Evolutionary conservation across 768 basidiomycete species (phyloP), one percentile per base, ranked within the genome.

Genomic region (Tylopilus plumbeoviolaceoides): DNA sequence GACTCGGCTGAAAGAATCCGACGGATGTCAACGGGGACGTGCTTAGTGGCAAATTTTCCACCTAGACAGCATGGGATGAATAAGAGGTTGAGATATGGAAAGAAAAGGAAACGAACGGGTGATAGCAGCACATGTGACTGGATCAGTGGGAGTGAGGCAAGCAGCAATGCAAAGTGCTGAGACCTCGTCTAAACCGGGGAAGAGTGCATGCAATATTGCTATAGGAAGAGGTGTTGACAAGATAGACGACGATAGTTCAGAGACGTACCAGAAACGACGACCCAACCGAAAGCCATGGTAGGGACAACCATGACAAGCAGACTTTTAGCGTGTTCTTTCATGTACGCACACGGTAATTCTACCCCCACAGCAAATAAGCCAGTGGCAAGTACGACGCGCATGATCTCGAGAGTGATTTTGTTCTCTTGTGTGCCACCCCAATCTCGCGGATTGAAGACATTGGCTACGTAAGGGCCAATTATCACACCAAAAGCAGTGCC

Each of bases 311-410:
- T 80, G 38, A 80, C 65, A 3, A 84, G 54, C 0, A 91, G 71
- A 36, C 89, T 82, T 60, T 79, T 85, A 39, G 81, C 88, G 62
- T 95, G 91, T 27, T 84, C 78, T 23, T 75, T 75, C 78, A 98
- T 83, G 73, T 98, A 98, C 1, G 84, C 80, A 51, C 81, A 75
- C 0, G 95, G 95, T 31, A 98, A 75, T 67, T 99, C 95, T 23
- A 95, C 91, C 3, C 95, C 95, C 30, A 98, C 91, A 7, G 95
- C 90, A 62, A 99, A 99, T 2, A 98, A 81, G 25, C 92, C 91
- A 2, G 89, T 86, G 4, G 87, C 95, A 42, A 99, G 87, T 46
- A 97, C 89, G 31, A 97, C 71, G 9, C 94, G 79, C 73, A 86
- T 94, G 17, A 95, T 72, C 69, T 95, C 94, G 18, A 91, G 78